phyloP scores from a whole-genome alignment of 208 protist species.

The Trypanosomatidae sp. region DNA sequence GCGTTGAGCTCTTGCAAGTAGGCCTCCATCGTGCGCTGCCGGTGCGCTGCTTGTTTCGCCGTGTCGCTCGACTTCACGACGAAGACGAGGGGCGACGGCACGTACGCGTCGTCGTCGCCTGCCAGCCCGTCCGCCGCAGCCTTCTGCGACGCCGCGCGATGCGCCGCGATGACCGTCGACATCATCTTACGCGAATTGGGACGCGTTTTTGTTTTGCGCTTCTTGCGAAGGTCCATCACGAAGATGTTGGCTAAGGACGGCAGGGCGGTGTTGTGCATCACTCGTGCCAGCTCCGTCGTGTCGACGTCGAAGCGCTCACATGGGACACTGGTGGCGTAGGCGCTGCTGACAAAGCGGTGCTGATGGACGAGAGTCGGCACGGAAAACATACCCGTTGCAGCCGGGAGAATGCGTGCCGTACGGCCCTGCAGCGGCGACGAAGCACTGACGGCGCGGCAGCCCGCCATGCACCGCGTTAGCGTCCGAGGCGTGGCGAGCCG shows the following conservation, averaged over 20 bases:
- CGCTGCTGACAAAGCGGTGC: constrained; percentile 7
- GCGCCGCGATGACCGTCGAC: constrained; percentile 14
- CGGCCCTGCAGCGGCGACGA: too few species aligned
- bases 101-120: not conserved
- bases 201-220: constrained; percentile 9
- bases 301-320: constrained; percentile 22
- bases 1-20: constrained; percentile 10
- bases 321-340: constrained; percentile 11
- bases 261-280: constrained; percentile 15
- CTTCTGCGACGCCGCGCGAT: constrained; percentile 18
- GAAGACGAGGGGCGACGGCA: constrained; percentile 24
- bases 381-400: not conserved
- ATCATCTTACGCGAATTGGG: constrained; percentile 23
- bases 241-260: constrained; percentile 23
- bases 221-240: constrained; percentile 27
- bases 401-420: too few species aligned
- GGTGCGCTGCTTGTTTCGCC: constrained; percentile 18
- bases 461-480: too few species aligned
- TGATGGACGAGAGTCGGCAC: not conserved
- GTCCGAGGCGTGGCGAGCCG: too few species aligned
- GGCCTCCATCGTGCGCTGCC: constrained; percentile 26
- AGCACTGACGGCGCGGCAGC: too few species aligned
- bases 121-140: constrained; percentile 6
- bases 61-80: constrained; percentile 26
- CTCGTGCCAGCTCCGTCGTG: constrained; percentile 18